phyloP scores from a whole-genome alignment of 2,329 filamentous ascomycete genomes.

The Pestalotiopsis sp. region DNA sequence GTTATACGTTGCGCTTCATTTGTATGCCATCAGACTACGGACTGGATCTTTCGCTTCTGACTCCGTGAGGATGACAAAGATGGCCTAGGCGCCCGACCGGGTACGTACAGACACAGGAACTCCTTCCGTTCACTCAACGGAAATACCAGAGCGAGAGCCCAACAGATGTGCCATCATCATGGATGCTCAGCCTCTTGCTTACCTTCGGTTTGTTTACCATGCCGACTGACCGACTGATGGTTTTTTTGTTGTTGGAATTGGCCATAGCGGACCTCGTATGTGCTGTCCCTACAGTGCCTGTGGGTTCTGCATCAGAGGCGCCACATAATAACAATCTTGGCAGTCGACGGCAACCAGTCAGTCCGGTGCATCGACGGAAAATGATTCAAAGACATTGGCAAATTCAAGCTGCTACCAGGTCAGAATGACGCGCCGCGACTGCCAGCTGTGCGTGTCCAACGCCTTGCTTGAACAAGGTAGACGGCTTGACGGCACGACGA shows the following conservation, averaged over 20 bases:
- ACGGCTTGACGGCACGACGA: background rate
- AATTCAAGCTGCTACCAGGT: background rate
- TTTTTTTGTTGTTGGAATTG: background rate
- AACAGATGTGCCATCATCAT: background rate
- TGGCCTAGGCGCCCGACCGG: too few relatives aligned
- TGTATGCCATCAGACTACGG: too few relatives aligned
- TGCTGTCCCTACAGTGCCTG: background rate
- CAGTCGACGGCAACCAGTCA: background rate
- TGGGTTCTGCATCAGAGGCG: background rate
- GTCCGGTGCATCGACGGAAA: background rate
- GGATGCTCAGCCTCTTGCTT: background rate
- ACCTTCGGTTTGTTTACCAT: background rate
- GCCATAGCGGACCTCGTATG: background rate
- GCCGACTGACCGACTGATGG: background rate
- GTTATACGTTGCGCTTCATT: too few relatives aligned
- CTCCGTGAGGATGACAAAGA: too few relatives aligned
- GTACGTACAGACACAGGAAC: too few relatives aligned
- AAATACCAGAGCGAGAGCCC: background rate
- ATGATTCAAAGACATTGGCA: background rate
- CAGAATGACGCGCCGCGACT: background rate
- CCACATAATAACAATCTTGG: background rate
- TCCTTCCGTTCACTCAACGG: too few relatives aligned
- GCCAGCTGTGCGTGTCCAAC: background rate
- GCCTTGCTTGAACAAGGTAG: background rate
- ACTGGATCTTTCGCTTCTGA: too few relatives aligned